Evolutionary conservation across 2,329 filamentous ascomycete genomes (phyloP), one percentile per base, ranked within the genome.

Genomic region (Boeremia exigua): DNA sequence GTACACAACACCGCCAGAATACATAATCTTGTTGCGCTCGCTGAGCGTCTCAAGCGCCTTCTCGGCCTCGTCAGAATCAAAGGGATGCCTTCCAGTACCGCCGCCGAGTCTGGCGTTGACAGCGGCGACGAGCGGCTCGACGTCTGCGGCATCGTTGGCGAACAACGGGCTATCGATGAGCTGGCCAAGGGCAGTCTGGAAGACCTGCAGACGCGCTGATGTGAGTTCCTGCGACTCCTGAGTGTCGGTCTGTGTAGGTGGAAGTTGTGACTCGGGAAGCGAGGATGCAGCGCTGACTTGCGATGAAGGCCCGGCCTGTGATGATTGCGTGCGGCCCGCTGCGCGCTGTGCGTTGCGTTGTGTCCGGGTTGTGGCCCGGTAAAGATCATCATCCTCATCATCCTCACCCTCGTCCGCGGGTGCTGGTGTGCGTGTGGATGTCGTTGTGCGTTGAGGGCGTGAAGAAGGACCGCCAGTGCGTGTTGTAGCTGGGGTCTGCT

Each of bases 21-120:
- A 75, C 93, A 99, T 99, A 71, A 99, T 88, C 80, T 94, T 88
- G 75, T 97, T 97, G 66, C 84, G 81, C 62, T 90, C 87, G 68
- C 91, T 88, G 86, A 99, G 88, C 72, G 84, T 87, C 75, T 86
- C 86, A 53, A 99, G 79, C 39, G 92, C 93, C 74, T 88, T 85
- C 54, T 89, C 79, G 0, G 90, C 91, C 77, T 99, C 95, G 0
- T 80, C 80, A 33, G 83, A 83, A 25, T 81, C 83, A 77, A 96
- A 99, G 12, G 77, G 74, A 36, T 79, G 76, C 7, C 84, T 83
- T 5, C 83, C 77, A n/a, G 77, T 72, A 6, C 84, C 85, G 4
- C 82, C 83, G 12, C 84, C 82, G 42, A 96, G 67, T 65, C 86
- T 86, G 4, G 79, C 79, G 73, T 99, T 99, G 46, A 99, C 90